phyloP scores from a whole-genome alignment of 768 basidiomycete genomes.

The Termitomyces heimii region DNA sequence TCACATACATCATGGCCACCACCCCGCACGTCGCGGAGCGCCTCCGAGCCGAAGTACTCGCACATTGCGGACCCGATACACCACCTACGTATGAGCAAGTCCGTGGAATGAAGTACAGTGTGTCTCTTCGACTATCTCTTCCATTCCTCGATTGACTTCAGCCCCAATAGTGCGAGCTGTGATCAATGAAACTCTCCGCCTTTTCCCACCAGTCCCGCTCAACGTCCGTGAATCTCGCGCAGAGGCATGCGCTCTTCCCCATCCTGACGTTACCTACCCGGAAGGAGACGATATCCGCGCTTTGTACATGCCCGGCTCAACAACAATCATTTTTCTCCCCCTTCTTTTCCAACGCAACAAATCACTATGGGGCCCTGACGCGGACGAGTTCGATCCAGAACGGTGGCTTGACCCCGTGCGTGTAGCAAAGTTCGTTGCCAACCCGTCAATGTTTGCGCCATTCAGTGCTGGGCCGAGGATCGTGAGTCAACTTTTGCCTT shows the following conservation, averaged over 20 bases:
- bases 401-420: slow-evolving; percentile 65
- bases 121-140: slow-evolving; percentile 6
- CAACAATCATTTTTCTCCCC: slow-evolving; percentile 53
- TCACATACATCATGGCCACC: slow-evolving; percentile 63
- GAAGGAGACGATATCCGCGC: slow-evolving; percentile 26
- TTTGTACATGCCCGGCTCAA: slow-evolving; percentile 53
- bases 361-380: slow-evolving; percentile 69
- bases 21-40: slow-evolving; percentile 49
- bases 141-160: slow-evolving; percentile 2
- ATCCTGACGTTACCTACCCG: slow-evolving; percentile 42
- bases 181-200: slow-evolving; percentile 70
- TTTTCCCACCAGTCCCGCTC: slow-evolving; percentile 76
- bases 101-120: slow-evolving; percentile 61
- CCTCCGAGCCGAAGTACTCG: slow-evolving; percentile 56
- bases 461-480: slow-evolving; percentile 69
- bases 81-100: slow-evolving; percentile 53
- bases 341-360: slow-evolving; percentile 63
- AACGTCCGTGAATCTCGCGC: slow-evolving; percentile 58
- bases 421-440: slow-evolving; percentile 42
- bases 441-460: slow-evolving; percentile 67
- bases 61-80: slow-evolving; percentile 41
- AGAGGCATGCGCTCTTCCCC: slow-evolving; percentile 43
- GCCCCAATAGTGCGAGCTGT: slow-evolving; percentile 57
- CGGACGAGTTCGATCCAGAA: slow-evolving; percentile 72
- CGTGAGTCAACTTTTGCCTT: slow-evolving; percentile 22